These are phyloP conservation scores for Chytriomyces sp. DNA, from an alignment of 192 early-diverging fungal species.

Conservation along the genomic window DNA sequence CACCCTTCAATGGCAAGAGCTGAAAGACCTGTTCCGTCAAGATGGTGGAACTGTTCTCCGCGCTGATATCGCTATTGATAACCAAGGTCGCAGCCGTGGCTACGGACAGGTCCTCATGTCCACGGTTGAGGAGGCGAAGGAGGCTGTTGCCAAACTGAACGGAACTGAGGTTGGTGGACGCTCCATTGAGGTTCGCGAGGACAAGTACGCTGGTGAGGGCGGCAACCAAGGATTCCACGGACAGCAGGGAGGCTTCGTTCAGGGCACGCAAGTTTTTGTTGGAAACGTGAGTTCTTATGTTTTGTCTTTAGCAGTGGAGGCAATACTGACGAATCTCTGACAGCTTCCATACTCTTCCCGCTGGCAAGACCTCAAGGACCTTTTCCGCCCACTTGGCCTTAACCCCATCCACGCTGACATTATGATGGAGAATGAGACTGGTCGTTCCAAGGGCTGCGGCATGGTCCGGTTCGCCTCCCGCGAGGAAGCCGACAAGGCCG, in stretches of 20 bases:
- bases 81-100: slow-evolving; percentile 69
- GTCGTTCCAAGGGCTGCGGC: slow-evolving; percentile 56
- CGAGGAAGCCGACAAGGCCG: slow-evolving; percentile 72
- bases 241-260: slow-evolving; percentile 18
- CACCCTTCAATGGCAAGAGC: slow-evolving; percentile 77
- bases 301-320: no score
- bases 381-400: slow-evolving; percentile 48
- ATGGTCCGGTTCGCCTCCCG: slow-evolving; percentile 59
- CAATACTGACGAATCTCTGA: not conserved
- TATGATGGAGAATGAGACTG: slow-evolving; percentile 44
- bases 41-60: slow-evolving; percentile 65
- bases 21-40: slow-evolving; percentile 77
- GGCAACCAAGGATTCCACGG: slow-evolving; percentile 16
- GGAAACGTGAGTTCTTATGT: slow-evolving; percentile 64
- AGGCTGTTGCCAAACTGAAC: slow-evolving; percentile 44
- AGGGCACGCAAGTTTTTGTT: slow-evolving; percentile 67
- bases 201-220: slow-evolving; percentile 41
- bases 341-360: slow-evolving; percentile 52
- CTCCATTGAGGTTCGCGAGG: slow-evolving; percentile 49
- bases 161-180: slow-evolving; percentile 47
- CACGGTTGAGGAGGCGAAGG: slow-evolving; percentile 50
- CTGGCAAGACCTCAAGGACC: slow-evolving; percentile 61
- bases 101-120: slow-evolving; percentile 72
- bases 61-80: slow-evolving; percentile 67
- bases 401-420: slow-evolving; percentile 56